phyloP scores from a whole-genome alignment of 495 filamentous ascomycete genomes.

The Aspergillus taichungensis region DNA sequence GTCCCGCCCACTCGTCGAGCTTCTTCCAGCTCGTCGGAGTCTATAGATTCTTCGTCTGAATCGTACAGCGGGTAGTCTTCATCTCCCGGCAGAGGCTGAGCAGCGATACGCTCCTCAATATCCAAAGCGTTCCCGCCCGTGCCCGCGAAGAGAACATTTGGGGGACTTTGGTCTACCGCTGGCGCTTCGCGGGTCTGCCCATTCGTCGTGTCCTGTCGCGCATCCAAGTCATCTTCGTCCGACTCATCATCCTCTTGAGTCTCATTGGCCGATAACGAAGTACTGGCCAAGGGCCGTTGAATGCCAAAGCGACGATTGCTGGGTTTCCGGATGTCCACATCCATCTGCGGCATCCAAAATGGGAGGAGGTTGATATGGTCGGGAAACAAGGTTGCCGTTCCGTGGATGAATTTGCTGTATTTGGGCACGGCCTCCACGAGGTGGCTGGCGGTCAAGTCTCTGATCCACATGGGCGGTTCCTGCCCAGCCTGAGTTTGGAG shows the following conservation, averaged over 20 bases:
- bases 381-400: conserved; percentile 78
- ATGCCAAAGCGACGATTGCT: conserved; percentile 81
- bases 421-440: conserved; percentile 97
- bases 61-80: conserved; percentile 85
- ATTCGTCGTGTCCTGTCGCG: conserved; percentile 11
- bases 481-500: conserved; percentile 96
- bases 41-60: conserved; percentile 72
- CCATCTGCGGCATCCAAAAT: conserved; percentile 98
- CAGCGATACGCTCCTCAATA: conserved; percentile 64
- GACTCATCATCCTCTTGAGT: conserved; percentile 54
- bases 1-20: conserved; percentile 63
- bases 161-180: background rate
- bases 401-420: conserved; percentile 99
- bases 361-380: conserved; percentile 82
- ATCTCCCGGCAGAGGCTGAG: conserved; percentile 46
- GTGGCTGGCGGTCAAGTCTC: conserved; percentile 82
- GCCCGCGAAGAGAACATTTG: conserved; percentile 23
- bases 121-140: conserved; percentile 50
- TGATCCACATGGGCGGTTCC: conserved; percentile 93
- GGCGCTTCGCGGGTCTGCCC: background rate
- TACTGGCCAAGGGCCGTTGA: conserved; percentile 62
- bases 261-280: conserved; percentile 64
- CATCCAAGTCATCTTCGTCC: conserved; percentile 51
- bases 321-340: conserved; percentile 93
- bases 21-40: conserved; percentile 60